Evolutionary conservation across 768 basidiomycete species (phyloP).

Genomic region (Boletus rufocinnamomeus): DNA sequence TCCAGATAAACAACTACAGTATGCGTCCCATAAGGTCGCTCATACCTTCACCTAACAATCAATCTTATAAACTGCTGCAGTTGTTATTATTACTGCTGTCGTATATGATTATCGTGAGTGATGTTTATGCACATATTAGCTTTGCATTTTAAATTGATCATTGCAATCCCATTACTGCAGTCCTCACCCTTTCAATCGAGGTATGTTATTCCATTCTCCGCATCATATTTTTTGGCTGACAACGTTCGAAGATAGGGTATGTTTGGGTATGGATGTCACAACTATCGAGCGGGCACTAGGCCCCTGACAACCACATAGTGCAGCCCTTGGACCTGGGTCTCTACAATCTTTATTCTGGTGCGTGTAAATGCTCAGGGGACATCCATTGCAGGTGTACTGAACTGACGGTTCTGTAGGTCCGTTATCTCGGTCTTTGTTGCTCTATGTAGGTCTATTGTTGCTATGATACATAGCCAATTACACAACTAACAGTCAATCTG

Average conservation of each 20-base stretch:
- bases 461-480: no score
- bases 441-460: neutral
- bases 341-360: constrained; percentile 7
- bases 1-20: neutral
- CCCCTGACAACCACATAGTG: neutral
- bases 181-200: constrained; percentile 6
- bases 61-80: neutral
- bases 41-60: neutral
- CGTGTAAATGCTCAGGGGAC: neutral
- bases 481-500: no score
- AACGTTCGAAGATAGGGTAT: constrained; percentile 6
- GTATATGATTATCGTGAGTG: constrained; percentile 16
- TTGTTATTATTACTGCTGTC: neutral
- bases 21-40: neutral
- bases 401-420: neutral
- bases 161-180: neutral
- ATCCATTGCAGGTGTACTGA: neutral
- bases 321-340: constrained; percentile 11
- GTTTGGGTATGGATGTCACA: constrained; percentile 11
- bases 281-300: neutral
- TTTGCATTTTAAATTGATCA: neutral
- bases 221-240: neutral
- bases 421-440: constrained; percentile 7
- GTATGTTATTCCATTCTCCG: neutral
- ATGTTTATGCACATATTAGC: no score